Evolutionary conservation across 2,329 filamentous ascomycete genomes (phyloP), one percentile per base, ranked within the genome.

Genomic region (Chaetomiaceae sp.): DNA sequence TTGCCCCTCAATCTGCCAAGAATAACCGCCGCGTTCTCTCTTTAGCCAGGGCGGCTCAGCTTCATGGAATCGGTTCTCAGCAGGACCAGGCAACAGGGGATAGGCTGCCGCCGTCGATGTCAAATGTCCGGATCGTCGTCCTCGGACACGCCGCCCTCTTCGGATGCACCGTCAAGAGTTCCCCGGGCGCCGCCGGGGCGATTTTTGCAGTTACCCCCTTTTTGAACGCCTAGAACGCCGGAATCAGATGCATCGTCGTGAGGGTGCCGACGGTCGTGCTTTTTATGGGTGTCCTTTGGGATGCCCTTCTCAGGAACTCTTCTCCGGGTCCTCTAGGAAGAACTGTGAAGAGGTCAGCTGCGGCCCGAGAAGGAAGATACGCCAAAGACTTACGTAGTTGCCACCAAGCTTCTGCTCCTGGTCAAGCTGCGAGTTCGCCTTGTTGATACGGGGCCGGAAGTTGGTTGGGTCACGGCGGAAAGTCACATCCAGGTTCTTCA

Each of bases 401-500:
- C 95, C 95, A 61, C 74, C 75, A 66, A 90, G 64, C 80, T 99
- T 99, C 80, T 99, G 94, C 70, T 97, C 94, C 71, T 96, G 91
- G 73, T 99, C 94, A 63, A 97, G 82, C 77, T 99, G 94, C 68
- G 88, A 94, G 73, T 91, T 86, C 67, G 84, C 76, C 82, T 99
- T 99, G 83, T 99, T 99, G 79, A 99, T 99, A 75, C 95, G 90
- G 58, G 95, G 94, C 57, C 94, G 86, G 81, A 83, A 99, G 67
- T 94, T 96, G 75, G 86, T 90, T 58, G 95, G 94, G 68, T 99
- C 94, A 70, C 95, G 90, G 66, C 94, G 89, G 87, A 99, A 99
- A 45, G 94, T 97, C 65, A 99, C 94, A 65, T 99, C 90, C 58
- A 99, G 78, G 73, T 90, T 96, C 82, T 95, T 89, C 71, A 99